Percentiles rank a stretch among this genome's conserved stretches.
phyloP scores from a whole-genome alignment of 1,284 basidiomycete genomes.

The Afroboletus lepidellus region DNA sequence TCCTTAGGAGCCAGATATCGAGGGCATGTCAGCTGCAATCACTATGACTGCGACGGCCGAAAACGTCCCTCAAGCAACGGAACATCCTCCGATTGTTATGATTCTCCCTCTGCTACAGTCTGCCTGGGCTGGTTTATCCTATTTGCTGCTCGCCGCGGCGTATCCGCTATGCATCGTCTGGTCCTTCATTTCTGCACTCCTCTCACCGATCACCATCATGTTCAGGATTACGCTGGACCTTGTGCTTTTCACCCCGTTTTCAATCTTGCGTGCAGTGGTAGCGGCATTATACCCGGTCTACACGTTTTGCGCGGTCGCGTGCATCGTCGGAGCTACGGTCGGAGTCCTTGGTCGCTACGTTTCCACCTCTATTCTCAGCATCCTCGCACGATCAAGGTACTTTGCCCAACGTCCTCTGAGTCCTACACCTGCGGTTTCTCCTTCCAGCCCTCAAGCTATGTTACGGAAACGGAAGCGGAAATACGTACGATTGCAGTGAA shows the following conservation, averaged over 20 bases:
- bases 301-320: slow-evolving; percentile 56
- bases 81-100: slow-evolving; percentile 25
- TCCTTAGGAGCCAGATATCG: neutral
- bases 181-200: slow-evolving; percentile 43
- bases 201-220: slow-evolving; percentile 50
- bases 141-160: slow-evolving; percentile 24
- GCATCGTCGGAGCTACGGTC: slow-evolving; percentile 50
- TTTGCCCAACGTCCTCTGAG: slow-evolving; percentile 10
- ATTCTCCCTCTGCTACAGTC: slow-evolving; percentile 25
- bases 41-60: slow-evolving; percentile 2
- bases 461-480: slow-evolving; percentile 27
- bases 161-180: slow-evolving; percentile 36
- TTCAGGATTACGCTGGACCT: slow-evolving; percentile 42
- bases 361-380: slow-evolving; percentile 14
- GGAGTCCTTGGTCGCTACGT: slow-evolving; percentile 46
- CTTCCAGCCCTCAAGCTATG: slow-evolving; percentile 12
- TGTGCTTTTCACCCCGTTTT: slow-evolving; percentile 48
- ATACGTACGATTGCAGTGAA: slow-evolving; percentile 25
- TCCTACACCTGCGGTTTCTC: slow-evolving; percentile 1
- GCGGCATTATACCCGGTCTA: slow-evolving; percentile 60
- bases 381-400: slow-evolving; percentile 14
- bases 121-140: slow-evolving; percentile 10
- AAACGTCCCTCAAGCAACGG: neutral
- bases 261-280: slow-evolving; percentile 37
- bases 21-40: slow-evolving; percentile 10